phyloP scores from a whole-genome alignment of 345 rosid species.

The Aurinia saxatilis region DNA sequence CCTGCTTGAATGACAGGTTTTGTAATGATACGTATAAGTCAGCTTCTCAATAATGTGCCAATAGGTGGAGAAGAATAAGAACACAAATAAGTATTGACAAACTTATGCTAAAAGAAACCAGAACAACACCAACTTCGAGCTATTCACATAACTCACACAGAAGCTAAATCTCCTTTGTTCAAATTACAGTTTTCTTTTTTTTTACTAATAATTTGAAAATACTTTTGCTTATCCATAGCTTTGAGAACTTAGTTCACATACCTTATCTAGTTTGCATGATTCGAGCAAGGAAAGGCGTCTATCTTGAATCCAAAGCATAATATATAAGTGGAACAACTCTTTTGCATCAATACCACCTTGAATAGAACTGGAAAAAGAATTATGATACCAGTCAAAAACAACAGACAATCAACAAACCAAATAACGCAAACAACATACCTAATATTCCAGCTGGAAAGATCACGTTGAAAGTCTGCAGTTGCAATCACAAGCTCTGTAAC shows the following conservation, averaged over 20 bases:
- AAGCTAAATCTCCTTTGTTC: neutral
- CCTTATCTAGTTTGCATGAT: constrained; percentile 96
- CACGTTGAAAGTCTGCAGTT: constrained; percentile 92
- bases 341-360: constrained; percentile 98
- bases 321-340: constrained; percentile 87
- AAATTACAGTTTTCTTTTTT: neutral
- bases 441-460: constrained; percentile 77
- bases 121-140: neutral
- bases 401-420: neutral
- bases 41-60: neutral
- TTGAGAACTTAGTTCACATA: constrained; percentile 19
- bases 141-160: neutral
- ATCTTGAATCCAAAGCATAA: constrained; percentile 97
- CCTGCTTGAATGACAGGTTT: constrained; percentile 45
- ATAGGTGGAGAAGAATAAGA: neutral
- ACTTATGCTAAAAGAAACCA: neutral
- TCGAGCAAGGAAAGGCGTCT: constrained; percentile 80
- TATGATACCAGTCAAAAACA: constrained; percentile 3
- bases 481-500: constrained; percentile 94
- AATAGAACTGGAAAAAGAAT: constrained; percentile 48
- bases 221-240: neutral
- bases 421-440: constrained; percentile 37
- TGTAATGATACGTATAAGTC: neutral
- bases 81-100: neutral
- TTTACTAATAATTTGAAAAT: neutral